Evolutionary conservation across 1,284 basidiomycete genomes (phyloP), one percentile per base, ranked within the genome.

Genomic region (Ganoderma sinense): DNA sequence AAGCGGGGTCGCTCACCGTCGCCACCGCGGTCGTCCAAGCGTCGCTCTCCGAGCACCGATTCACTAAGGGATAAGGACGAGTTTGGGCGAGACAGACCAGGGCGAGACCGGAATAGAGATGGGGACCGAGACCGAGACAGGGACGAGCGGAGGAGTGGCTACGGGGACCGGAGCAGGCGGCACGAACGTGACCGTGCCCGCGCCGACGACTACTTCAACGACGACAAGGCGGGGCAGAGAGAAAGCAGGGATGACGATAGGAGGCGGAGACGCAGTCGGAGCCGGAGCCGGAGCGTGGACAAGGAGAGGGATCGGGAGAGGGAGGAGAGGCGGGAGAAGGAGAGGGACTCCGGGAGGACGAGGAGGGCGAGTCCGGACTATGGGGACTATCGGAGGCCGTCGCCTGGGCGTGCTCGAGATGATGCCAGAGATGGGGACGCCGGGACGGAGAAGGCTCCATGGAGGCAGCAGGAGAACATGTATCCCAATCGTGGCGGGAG

Each of bases 391-490:
- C 73, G 77, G 40, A 67, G 77, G 53, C 75, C 76, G 56, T 76
- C 75, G 41, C 74, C 78, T 16, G 68, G 71, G 23, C 60, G 70
- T 18, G 63, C 53, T 43, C 64, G 68, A 51, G 73, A 77, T 23
- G 75, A 74, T 18, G 69, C 69, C 33, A 64, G 73, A 23, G 74
- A 81, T 41, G 73, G 82, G 64, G 80, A 84, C 69, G 75, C 75
- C 20, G 69, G 68, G 53, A 62, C 74, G 18, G 73, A 80, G 51
- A 75, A 76, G 41, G 81, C 81, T 36, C 84, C 86, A 65, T 84
- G 85, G 85, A 80, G 82, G 67, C 81, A 84, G 71, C 80, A 82
- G 67, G 84, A 86, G 69, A 87, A 82, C 73, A 87, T 88, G 85
- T 88, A 89, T 73, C 81, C 84, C 40, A 74, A 39, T n/a, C 62